phyloP scores from a whole-genome alignment of 805 yeast genomes.

The Candida tammaniensis region DNA sequence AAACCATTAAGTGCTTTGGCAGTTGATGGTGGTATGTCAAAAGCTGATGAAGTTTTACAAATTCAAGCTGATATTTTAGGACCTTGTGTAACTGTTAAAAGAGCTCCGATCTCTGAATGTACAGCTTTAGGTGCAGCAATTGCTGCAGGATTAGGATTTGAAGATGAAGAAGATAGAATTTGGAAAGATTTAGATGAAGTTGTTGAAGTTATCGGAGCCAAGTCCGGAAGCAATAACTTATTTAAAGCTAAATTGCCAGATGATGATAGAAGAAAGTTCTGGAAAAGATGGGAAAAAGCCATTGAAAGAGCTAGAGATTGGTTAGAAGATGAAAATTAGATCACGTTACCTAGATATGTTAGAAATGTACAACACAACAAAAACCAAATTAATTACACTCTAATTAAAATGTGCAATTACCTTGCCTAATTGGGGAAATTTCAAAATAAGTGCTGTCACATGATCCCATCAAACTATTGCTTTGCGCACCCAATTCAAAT shows the following conservation, averaged over 20 bases:
- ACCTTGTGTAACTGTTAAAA: conserved; percentile 73
- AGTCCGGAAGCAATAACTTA: conserved; percentile 22
- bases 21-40: conserved; percentile 96
- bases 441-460: no score
- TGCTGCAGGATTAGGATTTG: conserved; percentile 78
- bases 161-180: conserved; percentile 49
- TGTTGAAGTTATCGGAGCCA: conserved; percentile 33
- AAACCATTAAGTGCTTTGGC: conserved; percentile 54
- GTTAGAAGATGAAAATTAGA: conserved; percentile 45
- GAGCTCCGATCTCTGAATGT: conserved; percentile 84
- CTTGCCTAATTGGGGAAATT: no score
- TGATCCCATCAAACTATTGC: no score
- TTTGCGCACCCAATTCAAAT: no score
- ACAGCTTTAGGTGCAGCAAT: conserved; percentile 96
- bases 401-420: no score
- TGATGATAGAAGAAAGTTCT: conserved; percentile 55
- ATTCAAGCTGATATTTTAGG: conserved; percentile 92
- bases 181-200: conserved; percentile 81
- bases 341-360: no score
- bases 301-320: conserved; percentile 79
- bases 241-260: conserved; percentile 49
- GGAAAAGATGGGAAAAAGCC: conserved; percentile 84
- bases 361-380: no score
- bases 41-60: conserved; percentile 87
- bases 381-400: no score